Percentiles rank a stretch among this genome's conserved stretches.
Conservation (phyloP, 1,139 yeast species). For the Blastobotrys capitulatus region DNA sequence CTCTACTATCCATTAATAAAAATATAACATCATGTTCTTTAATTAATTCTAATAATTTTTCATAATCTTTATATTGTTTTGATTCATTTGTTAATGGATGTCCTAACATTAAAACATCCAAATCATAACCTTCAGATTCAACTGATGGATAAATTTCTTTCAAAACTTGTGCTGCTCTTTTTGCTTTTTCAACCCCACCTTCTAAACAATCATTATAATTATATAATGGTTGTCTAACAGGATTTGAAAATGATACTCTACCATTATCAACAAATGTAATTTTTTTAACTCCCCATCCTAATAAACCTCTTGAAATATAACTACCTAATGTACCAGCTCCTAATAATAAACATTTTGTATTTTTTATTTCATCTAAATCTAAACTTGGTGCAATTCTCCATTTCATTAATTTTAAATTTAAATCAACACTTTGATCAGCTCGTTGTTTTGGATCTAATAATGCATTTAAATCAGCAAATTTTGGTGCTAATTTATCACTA, state of each 20-base stretch:
- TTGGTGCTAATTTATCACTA: slow-evolving; percentile 71
- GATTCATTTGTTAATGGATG: slow-evolving; percentile 63
- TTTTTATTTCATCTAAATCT: slow-evolving; percentile 57
- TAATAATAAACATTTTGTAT: slow-evolving; percentile 62
- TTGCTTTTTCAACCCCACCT: slow-evolving; percentile 72
- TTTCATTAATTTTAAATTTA: slow-evolving; percentile 87
- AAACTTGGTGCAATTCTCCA: slow-evolving; percentile 91
- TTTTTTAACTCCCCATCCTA: slow-evolving; percentile 90
- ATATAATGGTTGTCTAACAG: slow-evolving; percentile 89
- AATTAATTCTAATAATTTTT: slow-evolving; percentile 48
- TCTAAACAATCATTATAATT: slow-evolving; percentile 67
- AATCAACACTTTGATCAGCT: slow-evolving; percentile 87
- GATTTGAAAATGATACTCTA: slow-evolving; percentile 82
- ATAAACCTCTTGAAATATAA: slow-evolving; percentile 73
- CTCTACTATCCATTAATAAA: slow-evolving; percentile 87
- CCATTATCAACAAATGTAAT: slow-evolving; percentile 91
- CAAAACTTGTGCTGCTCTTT: slow-evolving; percentile 67
- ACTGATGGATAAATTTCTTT: slow-evolving; percentile 75
- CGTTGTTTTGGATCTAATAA: slow-evolving; percentile 73
- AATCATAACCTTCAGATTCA: slow-evolving; percentile 49
- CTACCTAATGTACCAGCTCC: slow-evolving; percentile 98
- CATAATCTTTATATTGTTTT: slow-evolving; percentile 47
- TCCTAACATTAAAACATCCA: slow-evolving; percentile 95
- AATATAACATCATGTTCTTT: slow-evolving; percentile 69
- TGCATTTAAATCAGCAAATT: slow-evolving; percentile 73